Base-by-base conservation (phyloP, 768 basidiomycete genomes). In the Termitomyces titanicus region DNA sequence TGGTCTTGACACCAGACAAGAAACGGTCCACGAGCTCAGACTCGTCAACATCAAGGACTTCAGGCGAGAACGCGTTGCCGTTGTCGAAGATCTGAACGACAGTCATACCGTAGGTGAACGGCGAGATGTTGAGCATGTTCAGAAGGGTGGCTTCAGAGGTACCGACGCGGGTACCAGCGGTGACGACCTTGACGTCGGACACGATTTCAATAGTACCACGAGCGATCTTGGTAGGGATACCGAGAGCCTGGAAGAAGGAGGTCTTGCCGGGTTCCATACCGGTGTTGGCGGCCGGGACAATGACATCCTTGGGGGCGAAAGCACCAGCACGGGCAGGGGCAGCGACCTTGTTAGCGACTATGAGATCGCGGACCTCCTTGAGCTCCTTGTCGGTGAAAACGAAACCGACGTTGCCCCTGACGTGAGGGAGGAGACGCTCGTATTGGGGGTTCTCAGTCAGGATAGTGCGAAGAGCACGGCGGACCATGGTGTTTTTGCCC, bases 401-500 rank as follows among this genome's bases (percentile, higher is more conserved):
- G 79, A 99, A 99, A 47, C 97, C 97, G 66, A 99, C 91, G 85
- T 99, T 99, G 64, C 96, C 97, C 73, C 79, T 92, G 77, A 99
- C 80, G 80, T 91, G 84, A 61, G 94, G 96, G 57, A 99, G 88
- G 74, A 99, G 89, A 68, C 85, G 89, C 80, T 99, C 97, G 79
- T 88, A 95, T 70, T 94, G 88, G 51, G 96, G 97, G 80, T 77
- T 80, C 66, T 98, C 97, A 62, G 82, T 58, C 68, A 98, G 85
- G 75, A 98, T 85, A 67, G 87, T 81, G 61, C 97, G 94, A 60
- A 99, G 83, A 58, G 94, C 97, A 66, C 97, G 93, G 79, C 97
- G 92, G 67, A 99, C 95, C 96, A 98, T 98, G 71, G 97, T 99
- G 87, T 99, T 99, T 80, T 99, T 99, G 71, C 97, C 97, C 97